phyloP scores from a whole-genome alignment of 148 eudicot species.

The Fallopia convolvulus region DNA sequence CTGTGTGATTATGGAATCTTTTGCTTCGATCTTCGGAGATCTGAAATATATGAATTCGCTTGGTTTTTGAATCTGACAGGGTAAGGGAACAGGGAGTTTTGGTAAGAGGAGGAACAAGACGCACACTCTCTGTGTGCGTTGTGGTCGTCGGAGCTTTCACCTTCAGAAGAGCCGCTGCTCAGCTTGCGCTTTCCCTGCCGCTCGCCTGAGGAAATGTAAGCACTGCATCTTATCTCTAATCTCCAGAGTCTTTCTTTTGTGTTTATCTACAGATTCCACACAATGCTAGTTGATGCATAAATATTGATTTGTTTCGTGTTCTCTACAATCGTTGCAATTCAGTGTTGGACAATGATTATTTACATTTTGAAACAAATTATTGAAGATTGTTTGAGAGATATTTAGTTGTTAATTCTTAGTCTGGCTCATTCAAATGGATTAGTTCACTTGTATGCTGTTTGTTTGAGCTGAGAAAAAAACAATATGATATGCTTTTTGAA shows the following conservation, averaged over 20 bases:
- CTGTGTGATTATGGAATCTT: not conserved
- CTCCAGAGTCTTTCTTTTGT: not conserved
- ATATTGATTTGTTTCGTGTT: not conserved
- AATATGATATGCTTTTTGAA: too few relatives aligned
- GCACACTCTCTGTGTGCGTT: slow-evolving; percentile 27
- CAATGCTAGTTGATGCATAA: not conserved
- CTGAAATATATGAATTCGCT: not conserved
- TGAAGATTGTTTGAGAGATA: too few relatives aligned
- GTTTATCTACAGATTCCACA: not conserved
- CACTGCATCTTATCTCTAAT: not conserved
- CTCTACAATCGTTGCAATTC: not conserved
- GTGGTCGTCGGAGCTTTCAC: slow-evolving; percentile 31
- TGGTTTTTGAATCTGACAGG: slow-evolving; percentile 6
- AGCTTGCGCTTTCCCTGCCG: slow-evolving; percentile 27
- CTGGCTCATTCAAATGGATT: not conserved
- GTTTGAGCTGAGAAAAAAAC: too few relatives aligned
- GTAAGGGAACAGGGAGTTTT: slow-evolving; percentile 28
- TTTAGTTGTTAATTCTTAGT: not conserved
- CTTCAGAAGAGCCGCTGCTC: slow-evolving; percentile 30
- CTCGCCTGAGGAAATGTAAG: slow-evolving; percentile 22
- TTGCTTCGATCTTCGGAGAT: not conserved
- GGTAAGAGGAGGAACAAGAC: slow-evolving; percentile 34
- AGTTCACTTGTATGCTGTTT: too few relatives aligned
- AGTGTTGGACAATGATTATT: too few relatives aligned
- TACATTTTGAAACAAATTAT: too few relatives aligned